Evolutionary conservation across 768 basidiomycete genomes (phyloP).

Genomic region (Kwoniella europaea): DNA sequence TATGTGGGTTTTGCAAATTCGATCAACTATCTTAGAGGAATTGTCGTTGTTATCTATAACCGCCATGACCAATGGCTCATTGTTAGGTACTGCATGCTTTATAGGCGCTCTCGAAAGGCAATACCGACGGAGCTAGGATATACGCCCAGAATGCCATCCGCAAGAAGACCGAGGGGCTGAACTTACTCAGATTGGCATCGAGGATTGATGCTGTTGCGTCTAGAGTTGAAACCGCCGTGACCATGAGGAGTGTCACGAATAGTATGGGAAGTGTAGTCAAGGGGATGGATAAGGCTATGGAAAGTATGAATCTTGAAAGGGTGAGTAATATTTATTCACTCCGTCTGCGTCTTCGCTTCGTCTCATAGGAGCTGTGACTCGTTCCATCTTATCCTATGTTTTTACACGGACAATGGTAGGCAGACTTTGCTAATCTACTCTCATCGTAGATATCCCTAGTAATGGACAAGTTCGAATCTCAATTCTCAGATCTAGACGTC

Average conservation of each 20-base stretch:
- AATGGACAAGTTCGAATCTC: conserved; percentile 98
- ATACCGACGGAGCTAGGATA: conserved; percentile 94
- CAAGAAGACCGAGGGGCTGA: conserved; percentile 94
- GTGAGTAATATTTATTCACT: conserved; percentile 62
- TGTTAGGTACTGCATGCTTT: too few species aligned
- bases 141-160: conserved; percentile 98
- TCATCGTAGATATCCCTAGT: conserved; percentile 82
- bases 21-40: background rate
- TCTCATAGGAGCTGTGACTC: background rate
- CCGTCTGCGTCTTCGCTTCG: background rate
- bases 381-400: too few species aligned
- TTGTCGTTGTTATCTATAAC: too few species aligned
- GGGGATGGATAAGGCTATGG: conserved; percentile 99
- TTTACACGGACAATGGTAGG: too few species aligned
- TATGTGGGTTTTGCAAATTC: conserved; percentile 51
- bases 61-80: too few species aligned
- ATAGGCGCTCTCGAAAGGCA: conserved; percentile 93
- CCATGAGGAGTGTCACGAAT: conserved; percentile 89
- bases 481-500: conserved; percentile 95
- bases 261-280: conserved; percentile 95
- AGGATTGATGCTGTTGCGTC: conserved; percentile 96
- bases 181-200: conserved; percentile 84
- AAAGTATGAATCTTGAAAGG: conserved; percentile 96
- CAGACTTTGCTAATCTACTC: too few species aligned
- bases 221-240: conserved; percentile 96